A percentile compares a stretch with the other conserved stretches of the same genome.
Evolutionary conservation across 352 stramenopile genomes (phyloP).

Genomic region (Elongisporangium senticosum): DNA sequence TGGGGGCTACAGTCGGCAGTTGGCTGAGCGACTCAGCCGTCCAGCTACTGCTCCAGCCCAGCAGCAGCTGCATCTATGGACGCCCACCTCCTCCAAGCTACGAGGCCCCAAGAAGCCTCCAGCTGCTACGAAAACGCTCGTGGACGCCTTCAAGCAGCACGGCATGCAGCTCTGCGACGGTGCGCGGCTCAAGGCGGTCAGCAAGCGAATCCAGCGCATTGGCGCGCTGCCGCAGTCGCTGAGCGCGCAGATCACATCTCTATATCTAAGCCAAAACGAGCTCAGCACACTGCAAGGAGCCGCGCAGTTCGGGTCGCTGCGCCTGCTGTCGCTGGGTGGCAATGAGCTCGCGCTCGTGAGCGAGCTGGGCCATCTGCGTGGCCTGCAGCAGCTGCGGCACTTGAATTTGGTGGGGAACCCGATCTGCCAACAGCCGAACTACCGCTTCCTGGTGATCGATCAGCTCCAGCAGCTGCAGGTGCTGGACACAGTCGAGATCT

Average conservation of each 20-base stretch:
- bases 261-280: conserved; percentile 84
- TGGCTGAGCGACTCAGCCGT: conserved; percentile 1
- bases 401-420: conserved; percentile 74
- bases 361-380: conserved; percentile 30
- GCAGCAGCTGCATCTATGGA: conserved; percentile 9
- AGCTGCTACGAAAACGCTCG: conserved; percentile 32
- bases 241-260: conserved; percentile 33
- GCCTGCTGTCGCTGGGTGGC: conserved; percentile 55
- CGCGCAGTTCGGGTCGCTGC: conserved; percentile 54
- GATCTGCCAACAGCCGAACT: conserved; percentile 67
- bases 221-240: conserved; percentile 42
- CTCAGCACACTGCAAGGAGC: conserved; percentile 38
- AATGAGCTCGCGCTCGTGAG: conserved; percentile 45
- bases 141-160: conserved; percentile 67
- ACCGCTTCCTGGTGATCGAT: conserved; percentile 54
- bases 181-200: conserved; percentile 65
- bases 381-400: conserved; percentile 42
- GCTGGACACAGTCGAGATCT: conserved; percentile 58
- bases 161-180: conserved; percentile 65
- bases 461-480: conserved; percentile 36
- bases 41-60: conserved; percentile 9
- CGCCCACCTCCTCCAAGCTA: background rate
- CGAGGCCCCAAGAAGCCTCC: background rate
- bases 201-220: conserved; percentile 45
- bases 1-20: conserved; percentile 19